phyloP scores from a whole-genome alignment of 2,329 filamentous ascomycete genomes.

The Aspergillus quadricinctus region DNA sequence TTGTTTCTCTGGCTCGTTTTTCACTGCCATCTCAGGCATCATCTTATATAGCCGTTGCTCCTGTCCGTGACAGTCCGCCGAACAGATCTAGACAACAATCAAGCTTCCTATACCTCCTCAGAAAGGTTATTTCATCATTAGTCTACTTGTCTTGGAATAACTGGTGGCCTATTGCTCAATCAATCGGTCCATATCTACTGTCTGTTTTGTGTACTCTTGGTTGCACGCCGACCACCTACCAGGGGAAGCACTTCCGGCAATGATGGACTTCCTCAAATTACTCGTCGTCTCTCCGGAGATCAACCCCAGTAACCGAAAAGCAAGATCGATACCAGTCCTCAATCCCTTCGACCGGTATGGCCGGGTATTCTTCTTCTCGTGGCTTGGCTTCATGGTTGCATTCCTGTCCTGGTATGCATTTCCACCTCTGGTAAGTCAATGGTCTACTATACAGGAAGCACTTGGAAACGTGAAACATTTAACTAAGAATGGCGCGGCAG shows the following conservation, averaged over 20 bases:
- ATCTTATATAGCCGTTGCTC: background rate
- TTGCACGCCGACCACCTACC: background rate
- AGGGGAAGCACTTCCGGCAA: conserved; percentile 1
- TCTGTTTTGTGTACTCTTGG: background rate
- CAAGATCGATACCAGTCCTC: conserved; percentile 70
- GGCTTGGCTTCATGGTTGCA: conserved; percentile 78
- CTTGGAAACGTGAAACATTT: background rate
- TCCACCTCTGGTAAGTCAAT: conserved; percentile 65
- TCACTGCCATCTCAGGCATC: background rate
- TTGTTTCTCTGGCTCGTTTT: background rate
- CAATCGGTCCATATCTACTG: background rate
- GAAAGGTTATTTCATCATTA: background rate
- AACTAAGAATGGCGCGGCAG: conserved; percentile 32
- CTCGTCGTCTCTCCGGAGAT: conserved; percentile 58
- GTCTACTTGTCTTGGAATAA: background rate
- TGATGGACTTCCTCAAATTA: conserved; percentile 21
- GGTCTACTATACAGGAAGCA: conserved; percentile 3
- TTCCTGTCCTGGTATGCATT: conserved; percentile 93
- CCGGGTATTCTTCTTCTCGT: conserved; percentile 85
- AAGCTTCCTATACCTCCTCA: background rate
- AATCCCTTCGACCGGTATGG: conserved; percentile 78
- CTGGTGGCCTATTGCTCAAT: background rate
- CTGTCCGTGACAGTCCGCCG: background rate
- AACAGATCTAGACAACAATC: background rate
- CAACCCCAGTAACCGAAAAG: conserved; percentile 82